Evolutionary conservation across 768 basidiomycete species (phyloP).

Genomic region (Saitozyma podzolica): DNA sequence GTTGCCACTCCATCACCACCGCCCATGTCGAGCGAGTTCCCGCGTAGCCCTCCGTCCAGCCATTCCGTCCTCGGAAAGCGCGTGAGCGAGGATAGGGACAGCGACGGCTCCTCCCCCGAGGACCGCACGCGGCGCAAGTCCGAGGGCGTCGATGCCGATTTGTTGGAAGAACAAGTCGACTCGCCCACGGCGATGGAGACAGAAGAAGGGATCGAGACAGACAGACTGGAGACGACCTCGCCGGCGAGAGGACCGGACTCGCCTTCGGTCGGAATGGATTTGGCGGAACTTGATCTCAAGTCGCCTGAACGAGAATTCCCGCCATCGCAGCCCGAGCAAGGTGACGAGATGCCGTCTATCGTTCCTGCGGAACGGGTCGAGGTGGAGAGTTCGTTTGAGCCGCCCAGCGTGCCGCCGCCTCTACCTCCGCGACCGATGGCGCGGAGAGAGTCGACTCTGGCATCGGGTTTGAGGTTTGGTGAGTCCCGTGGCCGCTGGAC

Average conservation of each 20-base stretch:
- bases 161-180: not conserved
- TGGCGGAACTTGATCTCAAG: slow-evolving; percentile 11
- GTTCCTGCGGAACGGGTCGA: not conserved
- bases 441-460: slow-evolving; percentile 28
- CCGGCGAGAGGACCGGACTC: slow-evolving; percentile 8
- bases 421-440: slow-evolving; percentile 27
- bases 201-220: not conserved
- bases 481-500: no score
- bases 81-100: slow-evolving; percentile 45
- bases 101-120: slow-evolving; percentile 17
- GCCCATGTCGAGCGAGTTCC: slow-evolving; percentile 3
- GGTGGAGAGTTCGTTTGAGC: no score
- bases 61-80: slow-evolving; percentile 45
- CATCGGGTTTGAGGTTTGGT: slow-evolving; percentile 38
- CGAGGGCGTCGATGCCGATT: slow-evolving; percentile 6
- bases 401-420: slow-evolving; percentile 23
- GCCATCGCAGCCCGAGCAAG: not conserved
- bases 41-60: not conserved
- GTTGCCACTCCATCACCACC: slow-evolving; percentile 22
- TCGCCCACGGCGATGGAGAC: not conserved
- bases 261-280: slow-evolving; percentile 12
- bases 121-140: slow-evolving; percentile 21
- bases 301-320: not conserved
- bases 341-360: not conserved
- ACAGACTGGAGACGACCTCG: not conserved